Evolutionary conservation across 1,139 yeast genomes (phyloP), one percentile per base, ranked within the genome.

Genomic region (Ogataea hybrid): DNA sequence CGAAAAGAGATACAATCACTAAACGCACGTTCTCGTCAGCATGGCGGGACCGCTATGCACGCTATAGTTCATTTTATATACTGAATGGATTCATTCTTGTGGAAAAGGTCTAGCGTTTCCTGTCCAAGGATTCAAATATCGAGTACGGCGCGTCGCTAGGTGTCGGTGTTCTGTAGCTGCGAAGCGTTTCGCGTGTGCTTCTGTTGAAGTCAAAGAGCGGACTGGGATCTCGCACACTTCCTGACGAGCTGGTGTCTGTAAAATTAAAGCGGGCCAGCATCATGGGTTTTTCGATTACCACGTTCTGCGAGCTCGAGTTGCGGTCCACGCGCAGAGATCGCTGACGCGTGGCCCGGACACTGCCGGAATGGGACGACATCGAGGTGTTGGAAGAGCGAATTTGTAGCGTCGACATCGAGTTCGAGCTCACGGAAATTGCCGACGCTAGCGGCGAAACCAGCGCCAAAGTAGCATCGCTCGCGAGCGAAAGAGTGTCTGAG

Each of bases 81-180:
- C 21, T 25, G 16, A 33, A 38, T 22, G 32, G 32, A 32, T 28
- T 32, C 14, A 33, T 33, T 18, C 28, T 10, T 12, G 30, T 37
- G 22, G 32, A 25, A 21, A 30, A 17, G 21, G 12, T 10, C 31
- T 29, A 33, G 14, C 28, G 36, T 7, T 32, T 35, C 22, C 34
- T 34, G 25, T 32, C 33, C 20, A 39, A 22, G 20, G 43, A 32
- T 28, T 43, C 46, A 30, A 43, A 43, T 8, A 43, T 43, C 21
- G 46, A 43, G 34, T 32, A 43, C 12, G 46, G 40, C 20, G 32
- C 32, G 11, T 36, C 39, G 25, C 32, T 28, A 12, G 46, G 41
- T 16, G 41, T 35, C 8, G 41, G 42, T 4, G 37, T 33, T 17
- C 37, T 25, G 34, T 33, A 39, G 14, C 28, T 16, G 4, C 29